Conservation (phyloP, 2,329 filamentous ascomycete genomes). For the Biscogniauxia sp. region DNA sequence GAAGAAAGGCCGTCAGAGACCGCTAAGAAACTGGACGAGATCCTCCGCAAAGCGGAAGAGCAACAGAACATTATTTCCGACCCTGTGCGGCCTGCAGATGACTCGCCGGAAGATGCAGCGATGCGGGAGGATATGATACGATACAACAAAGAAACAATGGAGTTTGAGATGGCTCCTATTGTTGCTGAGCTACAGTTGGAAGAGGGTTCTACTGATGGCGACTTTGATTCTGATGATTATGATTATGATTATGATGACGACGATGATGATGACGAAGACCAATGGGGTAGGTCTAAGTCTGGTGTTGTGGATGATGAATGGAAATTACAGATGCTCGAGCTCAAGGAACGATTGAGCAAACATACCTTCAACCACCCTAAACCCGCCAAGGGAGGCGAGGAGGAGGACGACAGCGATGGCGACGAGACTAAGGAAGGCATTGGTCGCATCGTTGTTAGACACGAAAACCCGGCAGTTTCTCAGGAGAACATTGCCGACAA, state of each 20-base stretch:
- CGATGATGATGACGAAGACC: conserved; percentile 61
- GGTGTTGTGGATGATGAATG: conserved; percentile 72
- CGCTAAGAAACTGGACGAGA: conserved; percentile 51
- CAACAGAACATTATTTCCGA: conserved; percentile 48
- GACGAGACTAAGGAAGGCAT: conserved; percentile 39
- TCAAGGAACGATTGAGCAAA: conserved; percentile 66
- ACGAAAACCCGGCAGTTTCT: conserved; percentile 19
- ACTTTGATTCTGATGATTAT: conserved; percentile 45
- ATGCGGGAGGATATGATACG: conserved; percentile 85
- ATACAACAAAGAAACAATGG: conserved; percentile 59
- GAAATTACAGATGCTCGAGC: conserved; percentile 75
- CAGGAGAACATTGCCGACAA: conserved; percentile 27
- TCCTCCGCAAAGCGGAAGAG: conserved; percentile 56
- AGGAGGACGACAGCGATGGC: conserved; percentile 36
- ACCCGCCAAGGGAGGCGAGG: conserved; percentile 36
- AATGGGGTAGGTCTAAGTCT: conserved; percentile 70
- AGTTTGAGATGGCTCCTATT: conserved; percentile 85
- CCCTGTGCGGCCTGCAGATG: conserved; percentile 67
- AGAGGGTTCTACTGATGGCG: conserved; percentile 59
- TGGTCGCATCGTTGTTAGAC: conserved; percentile 37
- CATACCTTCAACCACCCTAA: conserved; percentile 48
- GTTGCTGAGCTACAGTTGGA: conserved; percentile 90
- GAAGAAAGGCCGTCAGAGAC: conserved; percentile 36
- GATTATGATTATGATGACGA: conserved; percentile 50
- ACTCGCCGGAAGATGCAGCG: conserved; percentile 75